Evolutionary conservation across 1,284 basidiomycete species (phyloP), one percentile per base, ranked within the genome.

Genomic region (Uromyces viciae-fabae): DNA sequence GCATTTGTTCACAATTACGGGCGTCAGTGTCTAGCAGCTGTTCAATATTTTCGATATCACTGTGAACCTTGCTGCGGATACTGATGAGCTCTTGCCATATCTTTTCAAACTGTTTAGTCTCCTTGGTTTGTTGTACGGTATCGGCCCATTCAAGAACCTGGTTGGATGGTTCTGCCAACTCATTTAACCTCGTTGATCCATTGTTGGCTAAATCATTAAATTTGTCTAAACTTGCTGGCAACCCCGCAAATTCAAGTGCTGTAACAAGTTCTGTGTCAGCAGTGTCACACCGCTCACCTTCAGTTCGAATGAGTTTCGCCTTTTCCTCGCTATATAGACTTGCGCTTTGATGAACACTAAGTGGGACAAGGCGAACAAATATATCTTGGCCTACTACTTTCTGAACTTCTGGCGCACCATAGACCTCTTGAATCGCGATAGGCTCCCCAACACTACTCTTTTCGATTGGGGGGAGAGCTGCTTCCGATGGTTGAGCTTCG

Each of bases 241-340:
- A 89, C 0, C 93, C 93, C 82, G 97, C 87, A 52, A 91, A 91
- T 64, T 97, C 95, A 46, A 99, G 87, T 19, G 91, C 91, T 66
- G 93, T 93, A 82, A 90, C 88, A 46, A 91, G 90, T 86, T 97
- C 94, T 0, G 89, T 91, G 84, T 98, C 94, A 0, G 92, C 92
- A 17, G 90, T 86, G 82, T 98, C 95, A 0, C 91, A 91, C 66
- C 91, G 90, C 88, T 98, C 95, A 0, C 93, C 92, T 85, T 98
- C 95, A 1, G 89, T 91, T 52, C 97, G 89, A 0, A 94, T 94
- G 33, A 99, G 88, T 87, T 99, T 98, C 19, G 96, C 97, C 87
- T 99, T 98, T 88, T 99, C 97, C 86, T 99, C 96, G 0, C 94
- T 96, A 87, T 99, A 99, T 22, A 99, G 91, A 81, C 92, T 94